Evolutionary conservation across 805 yeast species (phyloP).

Genomic region (Alloascoidea hylecoeti): DNA sequence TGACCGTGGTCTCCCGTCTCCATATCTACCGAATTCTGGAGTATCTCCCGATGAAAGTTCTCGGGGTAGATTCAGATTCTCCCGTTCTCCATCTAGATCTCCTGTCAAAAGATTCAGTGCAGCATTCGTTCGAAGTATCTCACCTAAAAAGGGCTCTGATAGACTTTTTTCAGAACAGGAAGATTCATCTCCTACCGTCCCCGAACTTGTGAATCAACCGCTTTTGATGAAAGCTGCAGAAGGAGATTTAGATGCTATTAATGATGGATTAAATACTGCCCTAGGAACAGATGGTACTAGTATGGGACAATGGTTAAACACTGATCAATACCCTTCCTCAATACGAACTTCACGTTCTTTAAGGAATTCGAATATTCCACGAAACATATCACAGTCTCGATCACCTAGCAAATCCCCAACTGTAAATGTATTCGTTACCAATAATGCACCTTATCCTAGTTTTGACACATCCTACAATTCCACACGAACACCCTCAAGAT

Average conservation of each 20-base stretch:
- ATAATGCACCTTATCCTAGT: neutral
- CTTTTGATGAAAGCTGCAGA: conserved; percentile 1
- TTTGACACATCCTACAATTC: neutral
- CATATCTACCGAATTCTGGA: too few species aligned
- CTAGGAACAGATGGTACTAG: neutral
- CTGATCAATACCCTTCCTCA: neutral
- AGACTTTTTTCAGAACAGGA: too few species aligned
- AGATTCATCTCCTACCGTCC: neutral
- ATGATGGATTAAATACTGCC: neutral
- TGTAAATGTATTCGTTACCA: neutral
- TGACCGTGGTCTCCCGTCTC: too few species aligned
- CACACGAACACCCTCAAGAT: neutral
- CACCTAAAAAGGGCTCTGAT: too few species aligned
- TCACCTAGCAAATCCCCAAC: neutral
- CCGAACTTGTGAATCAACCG: neutral
- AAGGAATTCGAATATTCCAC: neutral
- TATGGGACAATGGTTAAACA: neutral
- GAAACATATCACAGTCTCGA: too few species aligned
- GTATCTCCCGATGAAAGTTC: neutral
- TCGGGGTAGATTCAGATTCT: neutral
- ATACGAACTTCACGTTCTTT: neutral
- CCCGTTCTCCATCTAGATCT: too few species aligned
- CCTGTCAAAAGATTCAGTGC: too few species aligned
- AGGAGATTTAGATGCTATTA: neutral
- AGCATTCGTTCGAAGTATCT: too few species aligned